Evolutionary conservation across 2,329 filamentous ascomycete genomes (phyloP), one percentile per base, ranked within the genome.

Genomic region (Celoporthe dispersa): DNA sequence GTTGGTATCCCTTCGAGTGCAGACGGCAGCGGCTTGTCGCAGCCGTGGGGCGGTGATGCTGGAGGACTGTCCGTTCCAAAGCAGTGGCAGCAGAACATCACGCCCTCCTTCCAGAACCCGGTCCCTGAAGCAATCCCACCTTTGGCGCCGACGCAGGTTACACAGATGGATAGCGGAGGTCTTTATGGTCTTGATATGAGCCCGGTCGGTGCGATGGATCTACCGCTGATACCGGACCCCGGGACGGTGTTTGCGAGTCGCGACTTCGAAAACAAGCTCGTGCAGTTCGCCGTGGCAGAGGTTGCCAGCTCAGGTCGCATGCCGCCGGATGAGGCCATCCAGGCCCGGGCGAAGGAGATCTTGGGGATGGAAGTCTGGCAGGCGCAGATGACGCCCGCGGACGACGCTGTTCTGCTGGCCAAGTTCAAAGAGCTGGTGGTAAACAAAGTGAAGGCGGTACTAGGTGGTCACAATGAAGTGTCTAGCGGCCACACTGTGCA

Each of bases 191-290:
- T 66, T 35, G 61, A 59, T 25, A 51, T 68, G 51, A 37, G 16
- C 22, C 22, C 57, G 12, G 8, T 39, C 33, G 33, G 44, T 3
- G 48, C 57, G 8, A 60, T 63, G 22, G 31, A 67, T 14, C 19
- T 55, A 14, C 57, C 6, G 31, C 41, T 44, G 14, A 66, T 28
- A 12, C 63, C 39, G 12, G 33, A 35, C 14, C 37, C 85, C 0
- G 84, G 86, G 0, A 77, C 77, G 11, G 81, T 90, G 0, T 90
- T 90, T 76, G 89, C 86, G 77, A 87, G 85, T 25, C 81, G 86
- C 8, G 86, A 89, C 74, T 81, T 90, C 31, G 88, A 90, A 76
- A 79, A 76, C n/a, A 86, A 84, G 2, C 79, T 90, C 19, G 76
- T 81, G 14, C 80, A 82, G 25, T 87, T 84, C 72, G 85, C 87